Base-by-base conservation (phyloP, 2,329 filamentous ascomycete genomes). In the Waltergamsia citrina region DNA sequence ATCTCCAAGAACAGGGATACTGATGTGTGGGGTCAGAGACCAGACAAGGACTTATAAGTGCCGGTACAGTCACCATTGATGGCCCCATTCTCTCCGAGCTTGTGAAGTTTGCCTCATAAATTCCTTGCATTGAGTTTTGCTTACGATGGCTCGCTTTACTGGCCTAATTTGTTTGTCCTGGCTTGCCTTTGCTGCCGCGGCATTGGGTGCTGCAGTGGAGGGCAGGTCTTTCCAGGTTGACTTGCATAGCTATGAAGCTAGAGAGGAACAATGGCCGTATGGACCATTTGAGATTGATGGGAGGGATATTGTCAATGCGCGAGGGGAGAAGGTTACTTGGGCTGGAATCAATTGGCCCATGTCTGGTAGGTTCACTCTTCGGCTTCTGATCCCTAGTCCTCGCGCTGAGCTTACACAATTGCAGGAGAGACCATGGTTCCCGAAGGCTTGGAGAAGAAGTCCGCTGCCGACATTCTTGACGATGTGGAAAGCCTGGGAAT, bases 381-480 rank as follows among this genome's bases (percentile, higher is more conserved):
- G 12, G 12, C n/a, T 6, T 16, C 28, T 22, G 19, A 10, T 18
- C 11, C 15, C 19, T 23, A 14, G 7, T 27, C 16, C n/a, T n/a
- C 7, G 12, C 30, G 9, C 32, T 26, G 17, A 27, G 11, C 26
- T 38, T 18, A 35, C 32, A 27, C 22, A n/a, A 21, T 20, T 19
- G 15, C 16, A 59, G 63, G 63, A 17, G 69, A 72, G 35, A 63
- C 65, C 3, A 73, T 73, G 69, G 56, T 73, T 2, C 69, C 69
- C 0, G 70, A 74, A 45, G 70, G 69, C 8, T 54, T 74, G 5
- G 69, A 74, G 42, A 69, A 70, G 53, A 57, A 59, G 27, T 71
- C 67, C 0, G 58, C 67, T 10, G 56, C 57, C 4, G 56, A 57
- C 2, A 72, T 74, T 25, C 56, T 72, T 4, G 52, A 62, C 27